Percentiles rank a stretch among this genome's conserved stretches.
These are phyloP conservation scores for Rhizophora mangle DNA, from an alignment of 345 rosid species.

Conservation along the genomic window DNA sequence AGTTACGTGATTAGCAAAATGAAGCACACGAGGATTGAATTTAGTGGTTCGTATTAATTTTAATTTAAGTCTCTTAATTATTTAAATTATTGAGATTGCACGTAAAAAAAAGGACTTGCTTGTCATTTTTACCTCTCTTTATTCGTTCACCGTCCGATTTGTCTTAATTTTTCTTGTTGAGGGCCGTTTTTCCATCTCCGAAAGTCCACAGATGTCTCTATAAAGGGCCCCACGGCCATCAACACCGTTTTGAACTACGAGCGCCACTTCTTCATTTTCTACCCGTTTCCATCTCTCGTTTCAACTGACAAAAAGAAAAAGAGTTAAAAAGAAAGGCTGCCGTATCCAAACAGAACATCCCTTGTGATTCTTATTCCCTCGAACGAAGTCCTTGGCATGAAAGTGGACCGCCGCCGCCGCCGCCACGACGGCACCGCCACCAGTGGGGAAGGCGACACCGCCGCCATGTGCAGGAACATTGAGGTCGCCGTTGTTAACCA, in stretches of 20 bases:
- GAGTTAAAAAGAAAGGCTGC: background rate
- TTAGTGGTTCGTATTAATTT: no score
- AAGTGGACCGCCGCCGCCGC: constrained; percentile 7
- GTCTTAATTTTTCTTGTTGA: background rate
- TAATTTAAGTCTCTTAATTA: no score
- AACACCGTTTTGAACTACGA: background rate
- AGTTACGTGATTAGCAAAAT: no score
- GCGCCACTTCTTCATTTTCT: constrained; percentile 4
- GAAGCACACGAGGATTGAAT: no score
- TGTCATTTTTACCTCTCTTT: background rate
- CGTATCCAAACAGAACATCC: constrained; percentile 11
- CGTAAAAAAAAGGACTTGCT: no score
- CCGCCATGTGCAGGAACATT: constrained; percentile 39
- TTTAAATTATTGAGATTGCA: no score
- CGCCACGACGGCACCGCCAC: background rate
- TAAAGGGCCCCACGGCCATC: background rate
- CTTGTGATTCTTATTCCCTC: constrained; percentile 13
- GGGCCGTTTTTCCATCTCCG: background rate
- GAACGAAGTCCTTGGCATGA: constrained; percentile 10
- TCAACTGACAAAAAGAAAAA: constrained; percentile 13
- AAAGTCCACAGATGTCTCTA: background rate
- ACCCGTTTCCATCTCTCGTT: background rate
- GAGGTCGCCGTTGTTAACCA: constrained; percentile 54
- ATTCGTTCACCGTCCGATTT: background rate
- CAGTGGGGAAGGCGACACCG: constrained; percentile 8